These are phyloP conservation scores for Lachancea kluyveri DNA, from an alignment of 805 yeast genomes.

Conservation along the genomic window DNA sequence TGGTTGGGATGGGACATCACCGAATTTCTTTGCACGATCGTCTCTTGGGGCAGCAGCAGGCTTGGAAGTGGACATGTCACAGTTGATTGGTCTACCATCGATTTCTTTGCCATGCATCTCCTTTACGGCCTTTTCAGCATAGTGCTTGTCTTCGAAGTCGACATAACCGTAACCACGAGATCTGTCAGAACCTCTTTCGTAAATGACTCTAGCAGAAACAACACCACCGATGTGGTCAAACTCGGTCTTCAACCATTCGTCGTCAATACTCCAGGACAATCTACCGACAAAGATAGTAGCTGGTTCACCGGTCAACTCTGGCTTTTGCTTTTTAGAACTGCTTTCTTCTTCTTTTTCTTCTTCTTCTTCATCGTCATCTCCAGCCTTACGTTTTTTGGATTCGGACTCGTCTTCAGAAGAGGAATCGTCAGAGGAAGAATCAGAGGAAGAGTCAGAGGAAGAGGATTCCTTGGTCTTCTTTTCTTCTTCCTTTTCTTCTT, in stretches of 20 bases:
- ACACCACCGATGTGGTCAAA: conserved; percentile 83
- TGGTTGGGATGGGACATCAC: conserved; percentile 87
- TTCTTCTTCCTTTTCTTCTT: conserved; percentile 8
- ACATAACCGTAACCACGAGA: conserved; percentile 98
- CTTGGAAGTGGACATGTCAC: conserved; percentile 84
- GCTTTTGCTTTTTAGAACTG: conserved; percentile 47
- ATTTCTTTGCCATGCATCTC: conserved; percentile 90
- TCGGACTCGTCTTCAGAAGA: conserved; percentile 27
- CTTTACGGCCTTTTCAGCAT: conserved; percentile 80
- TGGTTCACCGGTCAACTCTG: conserved; percentile 47
- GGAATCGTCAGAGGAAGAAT: conserved; percentile 26
- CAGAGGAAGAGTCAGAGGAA: conserved; percentile 14
- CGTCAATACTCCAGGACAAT: conserved; percentile 95
- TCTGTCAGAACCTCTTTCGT: conserved; percentile 86
- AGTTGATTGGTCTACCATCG: conserved; percentile 94
- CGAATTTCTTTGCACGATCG: conserved; percentile 84
- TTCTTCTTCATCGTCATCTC: conserved; percentile 34
- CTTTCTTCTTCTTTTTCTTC: conserved; percentile 32
- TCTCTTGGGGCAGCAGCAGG: conserved; percentile 53
- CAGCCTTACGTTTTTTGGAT: conserved; percentile 31
- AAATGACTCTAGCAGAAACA: conserved; percentile 81
- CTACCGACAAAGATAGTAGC: conserved; percentile 95
- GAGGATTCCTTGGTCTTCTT: conserved; percentile 5
- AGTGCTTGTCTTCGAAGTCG: conserved; percentile 72
- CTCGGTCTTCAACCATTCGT: conserved; percentile 85